phyloP scores from a whole-genome alignment of 1,284 basidiomycete species.

The Neonothopanus nambi region DNA sequence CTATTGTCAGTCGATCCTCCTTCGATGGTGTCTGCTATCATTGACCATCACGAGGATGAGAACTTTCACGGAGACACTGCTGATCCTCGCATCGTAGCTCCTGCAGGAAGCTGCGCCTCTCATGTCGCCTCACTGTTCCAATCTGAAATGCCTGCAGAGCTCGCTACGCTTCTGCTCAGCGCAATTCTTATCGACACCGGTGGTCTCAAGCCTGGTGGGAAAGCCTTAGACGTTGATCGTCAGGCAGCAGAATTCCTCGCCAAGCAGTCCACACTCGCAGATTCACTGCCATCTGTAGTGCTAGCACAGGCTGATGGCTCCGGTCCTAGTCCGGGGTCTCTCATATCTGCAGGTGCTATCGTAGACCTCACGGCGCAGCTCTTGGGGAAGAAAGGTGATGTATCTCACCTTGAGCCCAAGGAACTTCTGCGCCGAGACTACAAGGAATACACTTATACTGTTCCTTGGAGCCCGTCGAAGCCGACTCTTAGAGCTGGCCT shows the following conservation, averaged over 20 bases:
- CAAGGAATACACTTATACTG: conserved; percentile 75
- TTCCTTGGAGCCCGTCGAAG: conserved; percentile 37
- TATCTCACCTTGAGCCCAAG: conserved; percentile 67
- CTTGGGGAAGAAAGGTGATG: conserved; percentile 61
- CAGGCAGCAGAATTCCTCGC: conserved; percentile 62
- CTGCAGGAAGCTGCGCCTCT: conserved; percentile 80
- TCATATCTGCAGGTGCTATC: conserved; percentile 11
- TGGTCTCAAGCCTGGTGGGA: conserved; percentile 75
- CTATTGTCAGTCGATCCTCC: conserved; percentile 44
- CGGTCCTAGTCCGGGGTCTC: conserved; percentile 18
- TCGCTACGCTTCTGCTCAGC: conserved; percentile 79
- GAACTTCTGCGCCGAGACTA: conserved; percentile 91
- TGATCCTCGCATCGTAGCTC: conserved; percentile 63
- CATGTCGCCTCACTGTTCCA: conserved; percentile 62
- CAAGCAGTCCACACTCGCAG: conserved; percentile 19
- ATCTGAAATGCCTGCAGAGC: conserved; percentile 44
- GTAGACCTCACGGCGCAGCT: conserved; percentile 50
- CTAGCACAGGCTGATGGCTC: conserved; percentile 8
- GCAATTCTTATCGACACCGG: conserved; percentile 85
- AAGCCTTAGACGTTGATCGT: conserved; percentile 67
- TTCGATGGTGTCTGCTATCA: conserved; percentile 66
- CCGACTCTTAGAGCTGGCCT: conserved; percentile 57
- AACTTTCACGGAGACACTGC: conserved; percentile 63
- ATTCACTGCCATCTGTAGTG: neutral
- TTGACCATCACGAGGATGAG: conserved; percentile 97